A percentile compares a stretch with the other conserved stretches of the same genome.
Conservation (phyloP, 441 rosid species). For the Croton setiger region DNA sequence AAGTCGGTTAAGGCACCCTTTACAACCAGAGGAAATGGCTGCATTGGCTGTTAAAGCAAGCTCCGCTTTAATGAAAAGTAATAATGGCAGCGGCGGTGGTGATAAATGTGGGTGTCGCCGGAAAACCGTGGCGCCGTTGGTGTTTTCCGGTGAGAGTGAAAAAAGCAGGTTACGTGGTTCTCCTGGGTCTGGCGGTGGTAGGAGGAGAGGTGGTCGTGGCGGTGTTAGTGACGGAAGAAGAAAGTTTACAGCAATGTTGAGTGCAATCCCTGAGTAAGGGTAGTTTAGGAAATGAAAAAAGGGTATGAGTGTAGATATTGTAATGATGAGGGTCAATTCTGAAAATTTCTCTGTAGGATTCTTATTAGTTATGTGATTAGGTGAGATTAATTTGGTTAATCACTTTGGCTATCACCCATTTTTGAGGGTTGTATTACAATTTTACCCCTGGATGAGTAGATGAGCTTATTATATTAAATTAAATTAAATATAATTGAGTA, state of each 20-base stretch:
- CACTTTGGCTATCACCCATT: constrained; percentile 20
- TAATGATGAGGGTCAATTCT: constrained; percentile 23
- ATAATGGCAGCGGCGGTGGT: constrained; percentile 12
- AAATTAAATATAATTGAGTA: too few relatives aligned
- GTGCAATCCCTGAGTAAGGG: constrained; percentile 69
- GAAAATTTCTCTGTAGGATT: neutral
- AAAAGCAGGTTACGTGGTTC: constrained; percentile 13
- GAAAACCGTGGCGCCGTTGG: constrained; percentile 28
- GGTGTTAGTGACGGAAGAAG: constrained; percentile 38
- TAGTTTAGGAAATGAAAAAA: constrained; percentile 20
- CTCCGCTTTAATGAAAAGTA: constrained; percentile 59
- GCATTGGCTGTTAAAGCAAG: constrained; percentile 93
- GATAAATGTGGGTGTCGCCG: constrained; percentile 43
- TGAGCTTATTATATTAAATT: constrained; percentile 19
- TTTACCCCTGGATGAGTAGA: constrained; percentile 41
- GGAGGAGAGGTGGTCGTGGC: constrained; percentile 22
- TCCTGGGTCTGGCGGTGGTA: constrained; percentile 16
- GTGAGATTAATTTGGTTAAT: constrained; percentile 9
- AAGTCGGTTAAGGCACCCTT: constrained; percentile 46
- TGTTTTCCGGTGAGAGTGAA: constrained; percentile 24
- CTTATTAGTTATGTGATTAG: constrained; percentile 14
- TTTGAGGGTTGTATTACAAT: constrained; percentile 36
- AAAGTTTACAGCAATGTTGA: constrained; percentile 47
- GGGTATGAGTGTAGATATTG: constrained; percentile 36
- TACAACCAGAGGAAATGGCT: constrained; percentile 80